Percentiles rank a stretch among this genome's conserved stretches.
Conservation (phyloP, 2,329 filamentous ascomycete genomes). For the Apiospora arundinis region DNA sequence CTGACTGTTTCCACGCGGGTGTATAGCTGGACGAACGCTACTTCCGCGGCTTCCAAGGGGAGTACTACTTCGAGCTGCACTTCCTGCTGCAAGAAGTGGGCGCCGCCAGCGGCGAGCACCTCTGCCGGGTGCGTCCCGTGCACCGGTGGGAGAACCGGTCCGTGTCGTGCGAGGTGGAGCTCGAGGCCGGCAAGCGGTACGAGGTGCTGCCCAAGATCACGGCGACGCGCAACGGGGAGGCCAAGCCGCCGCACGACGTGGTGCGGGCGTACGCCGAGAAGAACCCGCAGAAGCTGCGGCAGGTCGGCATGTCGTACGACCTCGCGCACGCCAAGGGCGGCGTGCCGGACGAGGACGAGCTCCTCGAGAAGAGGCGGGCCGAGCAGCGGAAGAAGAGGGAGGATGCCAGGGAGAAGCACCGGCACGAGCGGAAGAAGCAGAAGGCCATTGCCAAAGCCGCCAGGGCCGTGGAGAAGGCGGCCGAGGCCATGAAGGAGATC, state of each 20-base stretch:
- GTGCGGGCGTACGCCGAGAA: constrained; percentile 53
- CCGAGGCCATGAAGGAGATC: constrained; percentile 26
- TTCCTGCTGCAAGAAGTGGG: constrained; percentile 48
- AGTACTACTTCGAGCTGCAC: constrained; percentile 50
- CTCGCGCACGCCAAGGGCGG: constrained; percentile 66
- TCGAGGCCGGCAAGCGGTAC: constrained; percentile 69
- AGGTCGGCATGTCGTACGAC: constrained; percentile 67
- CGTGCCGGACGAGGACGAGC: constrained; percentile 55
- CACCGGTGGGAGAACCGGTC: constrained; percentile 60
- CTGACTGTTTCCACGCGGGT: constrained; percentile 1
- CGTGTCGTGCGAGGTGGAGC: constrained; percentile 73
- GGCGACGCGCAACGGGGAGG: constrained; percentile 52
- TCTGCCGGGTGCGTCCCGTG: constrained; percentile 43
- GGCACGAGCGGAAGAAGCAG: constrained; percentile 41
- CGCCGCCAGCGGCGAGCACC: constrained; percentile 36
- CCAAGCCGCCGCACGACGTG: constrained; percentile 62
- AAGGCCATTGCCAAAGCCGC: constrained; percentile 43
- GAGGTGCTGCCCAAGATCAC: constrained; percentile 73
- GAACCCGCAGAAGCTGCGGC: constrained; percentile 69
- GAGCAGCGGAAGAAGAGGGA: constrained; percentile 46
- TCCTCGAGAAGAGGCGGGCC: constrained; percentile 37
- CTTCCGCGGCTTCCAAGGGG: constrained; percentile 51
- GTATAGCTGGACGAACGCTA: constrained; percentile 52
- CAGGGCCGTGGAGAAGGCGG: constrained; percentile 45
- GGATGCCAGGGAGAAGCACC: constrained; percentile 43